Conservation (phyloP, 1,284 basidiomycete genomes). For the Phellinidium pouzarii region DNA sequence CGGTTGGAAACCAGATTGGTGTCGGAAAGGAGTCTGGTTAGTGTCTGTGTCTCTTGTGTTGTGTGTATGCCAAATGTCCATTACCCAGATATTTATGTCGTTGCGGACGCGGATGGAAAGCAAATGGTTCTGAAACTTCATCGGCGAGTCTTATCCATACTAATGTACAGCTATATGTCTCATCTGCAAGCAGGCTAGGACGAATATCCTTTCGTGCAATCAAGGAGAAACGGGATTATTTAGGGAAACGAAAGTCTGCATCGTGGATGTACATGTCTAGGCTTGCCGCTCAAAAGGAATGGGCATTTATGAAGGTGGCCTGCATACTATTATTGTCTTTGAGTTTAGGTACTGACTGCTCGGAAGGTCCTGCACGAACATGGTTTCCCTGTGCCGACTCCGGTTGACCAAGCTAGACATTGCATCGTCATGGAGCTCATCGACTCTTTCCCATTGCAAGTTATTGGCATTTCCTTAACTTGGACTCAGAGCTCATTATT, state of each 20-base stretch:
- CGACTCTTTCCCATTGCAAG: conserved; percentile 91
- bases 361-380: conserved; percentile 86
- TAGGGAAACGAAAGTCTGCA: conserved; percentile 91
- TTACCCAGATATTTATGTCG: conserved; percentile 81
- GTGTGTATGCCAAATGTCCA: neutral
- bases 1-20: conserved; percentile 95
- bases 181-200: conserved; percentile 61
- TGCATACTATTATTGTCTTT: conserved; percentile 15
- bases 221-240: conserved; percentile 95
- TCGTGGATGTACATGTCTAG: conserved; percentile 99
- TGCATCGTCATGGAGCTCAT: conserved; percentile 95
- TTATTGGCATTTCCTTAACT: conserved; percentile 10
- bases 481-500: neutral
- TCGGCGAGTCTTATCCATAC: conserved; percentile 42
- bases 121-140: conserved; percentile 92
- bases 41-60: conserved; percentile 21
- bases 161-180: conserved; percentile 12
- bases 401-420: conserved; percentile 92
- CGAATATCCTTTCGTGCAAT: conserved; percentile 95
- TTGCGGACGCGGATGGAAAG: conserved; percentile 76
- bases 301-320: conserved; percentile 98
- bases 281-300: conserved; percentile 94
- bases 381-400: conserved; percentile 88
- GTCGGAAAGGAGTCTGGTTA: conserved; percentile 95
- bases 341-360: conserved; percentile 1